Conservation (phyloP, 345 rosid species). For the Chamaenerion angustifolium region DNA sequence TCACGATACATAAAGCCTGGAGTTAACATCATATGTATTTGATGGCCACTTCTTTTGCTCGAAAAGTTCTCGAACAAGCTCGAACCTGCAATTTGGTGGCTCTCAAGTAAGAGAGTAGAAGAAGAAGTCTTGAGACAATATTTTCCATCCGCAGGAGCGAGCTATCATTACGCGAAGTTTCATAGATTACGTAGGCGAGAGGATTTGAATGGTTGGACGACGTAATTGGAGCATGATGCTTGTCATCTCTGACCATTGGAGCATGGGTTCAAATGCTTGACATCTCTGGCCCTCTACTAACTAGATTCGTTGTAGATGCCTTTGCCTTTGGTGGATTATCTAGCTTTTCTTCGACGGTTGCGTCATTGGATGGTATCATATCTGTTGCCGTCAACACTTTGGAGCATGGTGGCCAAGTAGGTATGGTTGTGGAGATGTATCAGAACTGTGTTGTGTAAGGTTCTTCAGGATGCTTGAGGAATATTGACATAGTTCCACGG, state of each 20-base stretch:
- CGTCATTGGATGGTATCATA: conserved; percentile 18
- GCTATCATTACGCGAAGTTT: neutral
- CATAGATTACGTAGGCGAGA: neutral
- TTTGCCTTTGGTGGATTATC: conserved; percentile 12
- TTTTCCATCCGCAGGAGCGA: neutral
- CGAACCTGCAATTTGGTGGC: conserved; percentile 26
- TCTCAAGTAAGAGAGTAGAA: neutral
- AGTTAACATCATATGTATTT: too few species aligned
- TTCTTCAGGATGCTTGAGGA: conserved; percentile 19
- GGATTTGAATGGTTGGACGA: conserved; percentile 14
- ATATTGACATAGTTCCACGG: too few species aligned
- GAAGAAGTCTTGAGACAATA: neutral
- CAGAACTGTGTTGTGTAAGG: conserved; percentile 26
- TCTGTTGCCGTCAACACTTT: conserved; percentile 15
- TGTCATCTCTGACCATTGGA: too few species aligned
- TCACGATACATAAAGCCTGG: too few species aligned
- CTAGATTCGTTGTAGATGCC: conserved; percentile 19
- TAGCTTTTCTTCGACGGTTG: conserved; percentile 7
- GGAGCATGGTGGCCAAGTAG: conserved; percentile 34
- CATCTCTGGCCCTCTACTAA: conserved; percentile 25
- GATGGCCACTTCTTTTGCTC: too few species aligned
- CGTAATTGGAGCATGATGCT: too few species aligned
- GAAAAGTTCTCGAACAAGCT: conserved; percentile 18
- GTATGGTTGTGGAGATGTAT: conserved; percentile 48
- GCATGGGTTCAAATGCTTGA: conserved; percentile 19